Evolutionary conservation across 768 basidiomycete species (phyloP), one percentile per base, ranked within the genome.

Genomic region (Agrocybe chaxingu): DNA sequence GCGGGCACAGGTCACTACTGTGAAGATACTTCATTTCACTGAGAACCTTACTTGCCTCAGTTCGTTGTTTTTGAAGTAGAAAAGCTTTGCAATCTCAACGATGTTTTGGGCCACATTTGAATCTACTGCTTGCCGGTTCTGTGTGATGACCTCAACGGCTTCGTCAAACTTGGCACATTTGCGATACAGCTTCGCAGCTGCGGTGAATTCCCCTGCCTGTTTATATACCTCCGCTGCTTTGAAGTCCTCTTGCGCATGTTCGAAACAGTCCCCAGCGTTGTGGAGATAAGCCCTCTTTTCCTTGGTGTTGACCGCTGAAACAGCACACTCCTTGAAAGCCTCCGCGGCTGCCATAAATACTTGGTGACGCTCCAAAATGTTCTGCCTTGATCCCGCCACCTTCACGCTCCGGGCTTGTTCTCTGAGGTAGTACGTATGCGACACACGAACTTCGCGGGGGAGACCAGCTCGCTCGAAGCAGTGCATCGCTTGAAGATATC

Each of bases 361-460:
- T 1, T 48, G 41, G 12, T 56, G 54, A 36, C 67, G 65, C 24
- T 44, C 54, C 39, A 35, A 44, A 2, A 38, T 5, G 7, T 9
- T 35, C 33, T 52, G 52, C 7, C 51, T 51, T 7, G 18, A 62
- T 13, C 44, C 62, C 5, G 10, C 57, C 10, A 51, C 36, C 3
- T 64, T 62, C 19, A 67, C 55, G 41, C 67, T 63, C 2, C 73
- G 66, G 7, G 84, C 84, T 24, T 72, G 61, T 53, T 81, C 75
- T 48, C 81, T 75, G 4, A 83, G 70, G 45, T 74, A 69, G 55
- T 80, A 84, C 0, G 84, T 79, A 7, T 75, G 53, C 1, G 82
- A 73, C 8, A 82, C 70, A 2, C 62, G 69, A 11, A 64, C 73
- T 62, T 83, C 71, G 11, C 71, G 70, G 0, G 53, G 62, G 41